Percentiles rank a stretch among this genome's conserved stretches.
phyloP scores from a whole-genome alignment of 1,284 basidiomycete species.

The Anthracocystis walkeri region DNA sequence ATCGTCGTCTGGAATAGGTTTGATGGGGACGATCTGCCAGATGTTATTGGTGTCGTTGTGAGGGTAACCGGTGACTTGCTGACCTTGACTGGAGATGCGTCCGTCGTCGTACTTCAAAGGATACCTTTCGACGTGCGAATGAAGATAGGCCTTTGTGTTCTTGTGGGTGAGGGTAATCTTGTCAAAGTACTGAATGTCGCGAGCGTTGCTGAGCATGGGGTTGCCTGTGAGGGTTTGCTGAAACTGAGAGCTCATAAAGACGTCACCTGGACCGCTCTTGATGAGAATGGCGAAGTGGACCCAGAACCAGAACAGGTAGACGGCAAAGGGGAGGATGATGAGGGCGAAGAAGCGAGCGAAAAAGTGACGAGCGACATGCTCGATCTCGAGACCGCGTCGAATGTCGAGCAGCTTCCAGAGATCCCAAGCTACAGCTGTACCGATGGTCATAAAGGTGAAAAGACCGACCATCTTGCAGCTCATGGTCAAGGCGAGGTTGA shows the following conservation, averaged over 20 bases:
- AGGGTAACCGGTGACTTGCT: constrained; percentile 98
- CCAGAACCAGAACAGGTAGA: constrained; percentile 97
- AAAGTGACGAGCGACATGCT: constrained; percentile 91
- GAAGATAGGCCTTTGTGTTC: constrained; percentile 90
- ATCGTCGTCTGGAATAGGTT: constrained; percentile 73
- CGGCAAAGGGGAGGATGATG: constrained; percentile 84
- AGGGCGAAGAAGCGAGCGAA: constrained; percentile 85
- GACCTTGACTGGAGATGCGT: constrained; percentile 93
- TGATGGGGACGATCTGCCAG: constrained; percentile 95
- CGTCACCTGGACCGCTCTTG: constrained; percentile 91
- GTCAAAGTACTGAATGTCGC: constrained; percentile 94
- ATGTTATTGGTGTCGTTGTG: constrained; percentile 93
- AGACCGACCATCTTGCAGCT: constrained; percentile 98
- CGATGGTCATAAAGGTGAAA: constrained; percentile 89
- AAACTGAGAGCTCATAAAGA: constrained; percentile 97
- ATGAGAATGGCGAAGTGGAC: constrained; percentile 91
- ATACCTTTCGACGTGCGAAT: constrained; percentile 90
- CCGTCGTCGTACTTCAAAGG: constrained; percentile 96
- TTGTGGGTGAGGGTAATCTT: constrained; percentile 88
- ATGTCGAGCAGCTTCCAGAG: constrained; percentile 94
- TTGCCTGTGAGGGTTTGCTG: constrained; percentile 95
- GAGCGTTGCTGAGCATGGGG: constrained; percentile 87
- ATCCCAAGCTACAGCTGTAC: constrained; percentile 89
- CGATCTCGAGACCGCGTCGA: constrained; percentile 77
- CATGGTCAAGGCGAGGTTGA: constrained; percentile 93